Evolutionary conservation across 805 yeast genomes (phyloP), one percentile per base, ranked within the genome.

Genomic region (Cyberlindnera xylosilytica): DNA sequence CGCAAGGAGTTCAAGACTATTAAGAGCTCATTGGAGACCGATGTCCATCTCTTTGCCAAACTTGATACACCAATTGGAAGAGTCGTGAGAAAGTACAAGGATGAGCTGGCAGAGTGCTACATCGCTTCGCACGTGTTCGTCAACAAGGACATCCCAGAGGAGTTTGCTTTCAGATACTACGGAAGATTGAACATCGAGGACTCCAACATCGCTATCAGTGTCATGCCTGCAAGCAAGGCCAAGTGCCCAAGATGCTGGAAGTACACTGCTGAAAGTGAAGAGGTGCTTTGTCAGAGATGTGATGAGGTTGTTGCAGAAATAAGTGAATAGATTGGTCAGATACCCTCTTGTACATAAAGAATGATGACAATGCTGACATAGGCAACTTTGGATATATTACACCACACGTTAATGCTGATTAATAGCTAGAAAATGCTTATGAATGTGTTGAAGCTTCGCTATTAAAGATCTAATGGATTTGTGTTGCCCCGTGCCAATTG

Each of bases 181-280:
- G 61, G 38, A 52, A 42, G 51, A n/a, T 48, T 68, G 2, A 48
- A 49, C 2, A 49, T 71, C 3, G 45, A 40, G 15, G 61, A 53
- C 7, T 68, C 60, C 2, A 53, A 52, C 8, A 57, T 39, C 4
- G 42, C 50, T 1, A 54, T 77, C 4, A 48, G 60, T 3, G 72
- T 83, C 3, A 62, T 69, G 7, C 68, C 70, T 4, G 73, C 88
- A 0, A 44, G 59, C 0, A 56, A 67, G 2, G 64, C 65, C 39
- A 89, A 89, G 56, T 93, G 99, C 60, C 96, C 96, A 6, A 75
- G 99, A 59, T 93, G 99, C 64, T 93, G 99, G 99, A 87, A 87
- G 56, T 80, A 65, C 57, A 76, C 76, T 7, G 68, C 95, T 0
- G 62, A 56, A 1, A 52, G 47, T 0, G 79, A 72, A 27, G 78